Conservation (phyloP, 2,329 filamentous ascomycete genomes). For the Tolypocladium album region DNA sequence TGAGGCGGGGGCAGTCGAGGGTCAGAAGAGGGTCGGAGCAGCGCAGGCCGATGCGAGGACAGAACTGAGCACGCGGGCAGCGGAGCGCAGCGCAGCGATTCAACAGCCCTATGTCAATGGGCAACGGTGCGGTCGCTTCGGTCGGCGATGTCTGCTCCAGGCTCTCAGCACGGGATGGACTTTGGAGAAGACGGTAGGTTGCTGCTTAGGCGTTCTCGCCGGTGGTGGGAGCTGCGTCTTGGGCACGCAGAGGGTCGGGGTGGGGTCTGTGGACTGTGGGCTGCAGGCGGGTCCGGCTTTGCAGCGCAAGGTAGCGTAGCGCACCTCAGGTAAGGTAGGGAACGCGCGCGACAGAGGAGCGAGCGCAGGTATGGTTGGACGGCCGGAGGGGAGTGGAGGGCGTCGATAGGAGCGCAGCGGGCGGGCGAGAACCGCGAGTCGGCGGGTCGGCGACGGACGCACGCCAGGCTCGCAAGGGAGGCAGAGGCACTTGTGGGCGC, state of each 20-base stretch:
- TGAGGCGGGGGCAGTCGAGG: neutral
- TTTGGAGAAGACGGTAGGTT: neutral
- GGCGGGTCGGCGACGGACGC: neutral
- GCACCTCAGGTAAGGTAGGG: neutral
- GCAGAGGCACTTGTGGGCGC: neutral
- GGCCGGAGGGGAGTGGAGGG: neutral
- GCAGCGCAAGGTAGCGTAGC: neutral
- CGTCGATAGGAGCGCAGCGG: neutral
- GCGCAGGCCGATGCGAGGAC: neutral
- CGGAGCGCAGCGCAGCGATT: neutral
- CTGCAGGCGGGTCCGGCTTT: conserved; percentile 1
- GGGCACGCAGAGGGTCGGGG: conserved; percentile 1
- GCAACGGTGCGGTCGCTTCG: conserved; percentile 1
- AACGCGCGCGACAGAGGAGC: neutral
- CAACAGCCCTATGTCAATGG: conserved; percentile 3
- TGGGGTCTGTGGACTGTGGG: conserved; percentile 1
- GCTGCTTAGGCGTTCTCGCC: neutral
- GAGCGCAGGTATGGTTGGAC: neutral
- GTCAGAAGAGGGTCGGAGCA: neutral
- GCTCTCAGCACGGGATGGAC: conserved; percentile 2
- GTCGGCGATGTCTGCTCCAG: conserved; percentile 5
- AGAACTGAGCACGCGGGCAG: neutral
- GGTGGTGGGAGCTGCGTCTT: conserved; percentile 2
- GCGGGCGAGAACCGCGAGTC: neutral
- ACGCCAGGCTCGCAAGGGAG: neutral